Evolutionary conservation across 495 filamentous ascomycete genomes (phyloP).

Genomic region (Daldinia decipiens): DNA sequence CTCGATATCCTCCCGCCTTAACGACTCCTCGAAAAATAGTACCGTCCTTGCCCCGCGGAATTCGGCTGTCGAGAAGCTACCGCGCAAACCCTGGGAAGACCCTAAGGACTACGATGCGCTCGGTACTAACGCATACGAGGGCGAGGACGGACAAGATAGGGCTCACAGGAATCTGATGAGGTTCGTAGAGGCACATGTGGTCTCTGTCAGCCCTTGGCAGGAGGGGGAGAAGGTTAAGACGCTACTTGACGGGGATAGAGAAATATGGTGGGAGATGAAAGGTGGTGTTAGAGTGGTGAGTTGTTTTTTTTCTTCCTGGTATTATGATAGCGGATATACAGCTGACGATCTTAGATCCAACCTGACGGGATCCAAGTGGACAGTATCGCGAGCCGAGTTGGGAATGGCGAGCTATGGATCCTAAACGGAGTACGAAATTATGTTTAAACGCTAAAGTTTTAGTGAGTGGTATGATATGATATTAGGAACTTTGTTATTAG

Average conservation of each 20-base stretch:
- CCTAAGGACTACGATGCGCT: constrained; percentile 78
- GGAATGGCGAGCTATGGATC: constrained; percentile 89
- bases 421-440: constrained; percentile 75
- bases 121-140: constrained; percentile 83
- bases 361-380: constrained; percentile 80
- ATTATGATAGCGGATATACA: not conserved
- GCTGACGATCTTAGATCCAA: constrained; percentile 69
- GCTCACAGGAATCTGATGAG: constrained; percentile 80
- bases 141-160: constrained; percentile 78
- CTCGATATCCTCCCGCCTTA: constrained; percentile 73
- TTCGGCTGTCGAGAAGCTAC: constrained; percentile 77
- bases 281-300: constrained; percentile 77
- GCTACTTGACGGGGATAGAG: constrained; percentile 68
- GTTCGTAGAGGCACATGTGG: constrained; percentile 89
- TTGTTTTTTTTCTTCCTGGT: constrained; percentile 28
- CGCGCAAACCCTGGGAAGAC: constrained; percentile 95
- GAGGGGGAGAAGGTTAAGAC: constrained; percentile 78
- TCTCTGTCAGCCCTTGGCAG: constrained; percentile 81
- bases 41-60: constrained; percentile 93
- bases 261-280: constrained; percentile 83
- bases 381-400: constrained; percentile 73
- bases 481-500: not conserved
- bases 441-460: constrained; percentile 33
- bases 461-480: not conserved
- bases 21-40: constrained; percentile 74